Percentiles rank a stretch among this genome's conserved stretches.
phyloP scores from a whole-genome alignment of 306 rosid genomes.

The Neltuma alba region DNA sequence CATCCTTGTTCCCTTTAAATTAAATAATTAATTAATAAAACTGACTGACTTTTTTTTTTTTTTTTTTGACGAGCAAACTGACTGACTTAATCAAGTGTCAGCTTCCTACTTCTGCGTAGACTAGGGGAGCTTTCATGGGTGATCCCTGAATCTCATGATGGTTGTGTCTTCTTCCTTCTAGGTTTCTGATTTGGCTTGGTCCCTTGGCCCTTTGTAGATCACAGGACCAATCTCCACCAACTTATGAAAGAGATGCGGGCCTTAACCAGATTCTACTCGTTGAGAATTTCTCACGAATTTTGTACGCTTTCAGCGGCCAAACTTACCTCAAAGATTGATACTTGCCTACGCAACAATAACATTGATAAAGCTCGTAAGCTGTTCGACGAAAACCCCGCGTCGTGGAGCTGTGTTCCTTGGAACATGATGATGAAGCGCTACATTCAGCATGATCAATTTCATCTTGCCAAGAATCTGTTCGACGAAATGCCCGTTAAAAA shows the following conservation, averaged over 20 bases:
- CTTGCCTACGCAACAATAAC: slow-evolving; percentile 34
- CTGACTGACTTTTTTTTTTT: too few relatives aligned
- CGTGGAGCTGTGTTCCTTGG: slow-evolving; percentile 48
- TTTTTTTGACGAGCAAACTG: too few relatives aligned
- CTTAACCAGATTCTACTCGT: slow-evolving; percentile 25
- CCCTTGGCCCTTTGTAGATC: neutral
- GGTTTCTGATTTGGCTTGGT: neutral
- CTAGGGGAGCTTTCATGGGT: neutral
- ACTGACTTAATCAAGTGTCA: too few relatives aligned
- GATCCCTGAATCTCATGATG: neutral
- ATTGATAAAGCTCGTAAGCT: slow-evolving; percentile 37
- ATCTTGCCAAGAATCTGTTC: slow-evolving; percentile 53
- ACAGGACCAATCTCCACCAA: neutral
- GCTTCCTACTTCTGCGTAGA: too few relatives aligned
- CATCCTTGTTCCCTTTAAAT: too few relatives aligned
- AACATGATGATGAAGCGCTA: slow-evolving; percentile 46
- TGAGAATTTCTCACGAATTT: slow-evolving; percentile 27
- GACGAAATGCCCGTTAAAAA: slow-evolving; percentile 66
- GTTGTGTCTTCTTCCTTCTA: neutral
- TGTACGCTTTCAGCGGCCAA: slow-evolving; percentile 36
- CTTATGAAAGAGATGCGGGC: slow-evolving; percentile 27
- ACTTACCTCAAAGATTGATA: slow-evolving; percentile 35
- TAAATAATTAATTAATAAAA: too few relatives aligned
- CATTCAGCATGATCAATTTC: slow-evolving; percentile 39
- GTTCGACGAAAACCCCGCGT: slow-evolving; percentile 42